Base-by-base conservation (phyloP, 208 protist species). In the Naegleria fowleri region DNA sequence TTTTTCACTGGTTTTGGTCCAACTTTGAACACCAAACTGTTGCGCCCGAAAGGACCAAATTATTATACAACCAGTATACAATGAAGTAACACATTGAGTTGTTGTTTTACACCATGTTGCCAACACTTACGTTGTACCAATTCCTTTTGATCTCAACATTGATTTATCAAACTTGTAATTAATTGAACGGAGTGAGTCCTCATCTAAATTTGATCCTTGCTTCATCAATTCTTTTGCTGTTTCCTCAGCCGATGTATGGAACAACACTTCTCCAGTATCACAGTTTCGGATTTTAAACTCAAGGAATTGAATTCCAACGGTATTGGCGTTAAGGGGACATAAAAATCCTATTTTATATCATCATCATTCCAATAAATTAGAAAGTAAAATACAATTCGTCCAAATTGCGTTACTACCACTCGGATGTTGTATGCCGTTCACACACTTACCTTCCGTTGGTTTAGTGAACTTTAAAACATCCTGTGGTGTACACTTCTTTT, bases 281-380 rank as follows among this genome's bases (percentile, higher is more conserved):
- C 97, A 91, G 91, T 99, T 97, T 43, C 97, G 94, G 43, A 99
- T 98, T 40, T 95, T 95, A 92, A 99, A 99, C 15, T 94, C 94
- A 86, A 97, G 94, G 92, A 99, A 99, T 92, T 98, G 96, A 83
- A 99, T 96, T 90, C 96, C 95, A 93, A 97, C 98, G 0, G 91
- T 96, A 92, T 99, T 98, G 13, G 95, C 96, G 16, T 92, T 94
- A 52, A 98, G 91, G 6, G 97, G 95, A 94, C 97, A 98, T 25
- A 98, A 94, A 92, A 97, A 99, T 41, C 89, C 95, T 92, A 92
- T 86, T 67, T 29, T 15, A 29, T 67, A 29, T 67, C 11, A 29
- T 59, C 9, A 91, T 58, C n/a, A 91, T 40, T 87, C 88, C 22
- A 83, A 41, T 55, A 91, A 36, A 36, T 79, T 13, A n/a, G n/a